Conservation (phyloP, 2,329 filamentous ascomycete species). For the Mycosphaerella sp. region DNA sequence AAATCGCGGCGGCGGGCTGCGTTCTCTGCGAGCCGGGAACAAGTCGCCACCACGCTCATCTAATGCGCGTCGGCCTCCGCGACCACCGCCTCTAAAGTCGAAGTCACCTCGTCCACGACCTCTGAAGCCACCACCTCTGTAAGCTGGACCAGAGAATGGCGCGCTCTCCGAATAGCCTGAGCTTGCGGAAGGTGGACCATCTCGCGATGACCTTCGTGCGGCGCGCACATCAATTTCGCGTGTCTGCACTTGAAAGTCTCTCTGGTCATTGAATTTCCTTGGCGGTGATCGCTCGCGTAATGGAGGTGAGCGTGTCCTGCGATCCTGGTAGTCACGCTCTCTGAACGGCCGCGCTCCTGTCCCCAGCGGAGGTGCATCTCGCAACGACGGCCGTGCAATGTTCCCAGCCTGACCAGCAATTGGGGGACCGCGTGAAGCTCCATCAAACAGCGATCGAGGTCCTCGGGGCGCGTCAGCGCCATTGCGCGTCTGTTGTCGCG, state of each 20-base stretch:
- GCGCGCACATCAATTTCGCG: constrained; percentile 62
- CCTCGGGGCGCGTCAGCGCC: constrained; percentile 65
- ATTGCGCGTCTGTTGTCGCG: constrained; percentile 25
- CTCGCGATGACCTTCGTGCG: constrained; percentile 62
- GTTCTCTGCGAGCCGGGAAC: constrained; percentile 46
- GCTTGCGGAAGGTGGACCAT: constrained; percentile 65
- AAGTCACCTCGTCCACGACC: constrained; percentile 47
- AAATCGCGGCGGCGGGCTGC: constrained; percentile 45
- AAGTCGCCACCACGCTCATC: constrained; percentile 47
- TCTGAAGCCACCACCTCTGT: constrained; percentile 34
- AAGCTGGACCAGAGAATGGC: constrained; percentile 48
- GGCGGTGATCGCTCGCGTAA: constrained; percentile 60
- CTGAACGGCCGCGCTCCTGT: constrained; percentile 54
- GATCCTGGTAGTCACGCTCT: constrained; percentile 45
- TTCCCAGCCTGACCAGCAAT: constrained; percentile 52
- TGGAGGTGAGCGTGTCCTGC: constrained; percentile 56
- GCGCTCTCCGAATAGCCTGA: constrained; percentile 64
- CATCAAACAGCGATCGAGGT: constrained; percentile 71
- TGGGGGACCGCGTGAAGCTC: constrained; percentile 36
- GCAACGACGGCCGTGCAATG: constrained; percentile 34
- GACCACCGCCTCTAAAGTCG: constrained; percentile 42
- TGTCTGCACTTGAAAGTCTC: constrained; percentile 53
- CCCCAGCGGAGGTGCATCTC: constrained; percentile 52
- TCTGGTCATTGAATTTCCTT: constrained; percentile 53
- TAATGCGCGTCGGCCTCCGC: constrained; percentile 43